Evolutionary conservation across 2,329 filamentous ascomycete species (phyloP).

Genomic region (Aspergillus sp.): DNA sequence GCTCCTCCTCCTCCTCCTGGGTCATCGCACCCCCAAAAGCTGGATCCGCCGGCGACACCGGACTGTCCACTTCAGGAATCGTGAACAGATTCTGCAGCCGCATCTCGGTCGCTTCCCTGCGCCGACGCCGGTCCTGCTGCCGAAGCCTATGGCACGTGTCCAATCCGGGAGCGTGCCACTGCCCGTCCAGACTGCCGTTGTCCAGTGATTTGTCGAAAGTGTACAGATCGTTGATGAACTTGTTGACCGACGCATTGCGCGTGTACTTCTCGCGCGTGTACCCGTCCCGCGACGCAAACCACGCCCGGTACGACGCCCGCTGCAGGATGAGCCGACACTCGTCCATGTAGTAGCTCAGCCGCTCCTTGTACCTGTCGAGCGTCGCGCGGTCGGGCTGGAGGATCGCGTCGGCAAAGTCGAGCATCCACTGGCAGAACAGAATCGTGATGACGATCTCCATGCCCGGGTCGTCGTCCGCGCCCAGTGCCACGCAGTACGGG

Average conservation of each 20-base stretch:
- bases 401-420: constrained; percentile 25
- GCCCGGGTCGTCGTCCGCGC: constrained; percentile 23
- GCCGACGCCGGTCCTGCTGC: constrained; percentile 9
- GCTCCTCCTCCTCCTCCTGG: no score
- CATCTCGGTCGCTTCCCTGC: constrained; percentile 11
- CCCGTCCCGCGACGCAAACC: constrained; percentile 24
- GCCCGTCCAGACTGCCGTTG: constrained; percentile 11
- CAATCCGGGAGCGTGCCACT: constrained; percentile 18
- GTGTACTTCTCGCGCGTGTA: constrained; percentile 11
- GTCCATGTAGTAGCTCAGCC: constrained; percentile 15
- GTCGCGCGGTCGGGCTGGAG: constrained; percentile 10
- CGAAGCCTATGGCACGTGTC: constrained; percentile 21
- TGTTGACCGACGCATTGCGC: constrained; percentile 12
- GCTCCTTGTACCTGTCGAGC: constrained; percentile 9
- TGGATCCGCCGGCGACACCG: constrained; percentile 1
- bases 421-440: constrained; percentile 28
- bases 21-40: not conserved
- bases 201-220: constrained; percentile 18
- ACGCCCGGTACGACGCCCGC: constrained; percentile 26
- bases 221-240: constrained; percentile 22
- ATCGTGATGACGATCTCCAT: constrained; percentile 32
- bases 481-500: constrained; percentile 14
- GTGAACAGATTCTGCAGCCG: constrained; percentile 19
- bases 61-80: constrained; percentile 5
- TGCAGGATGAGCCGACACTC: constrained; percentile 25